Percentiles rank a stretch among this genome's conserved stretches.
phyloP scores from a whole-genome alignment of 331 rosid species.

The Quercus lobata region DNA sequence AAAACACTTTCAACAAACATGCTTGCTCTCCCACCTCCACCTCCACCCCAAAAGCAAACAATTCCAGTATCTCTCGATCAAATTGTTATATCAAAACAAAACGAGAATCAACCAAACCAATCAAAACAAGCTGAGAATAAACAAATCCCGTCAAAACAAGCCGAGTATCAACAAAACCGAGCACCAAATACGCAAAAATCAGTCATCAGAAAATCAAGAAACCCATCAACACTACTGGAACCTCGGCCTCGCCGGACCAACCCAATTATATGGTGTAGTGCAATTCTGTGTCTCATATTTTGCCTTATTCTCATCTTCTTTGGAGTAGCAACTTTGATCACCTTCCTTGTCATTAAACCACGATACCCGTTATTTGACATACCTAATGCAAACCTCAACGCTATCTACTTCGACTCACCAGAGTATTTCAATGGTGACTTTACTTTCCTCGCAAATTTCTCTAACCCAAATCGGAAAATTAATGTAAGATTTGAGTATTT shows the following conservation, averaged over 20 bases:
- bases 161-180: conserved; percentile 3
- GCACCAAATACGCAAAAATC: conserved; percentile 14
- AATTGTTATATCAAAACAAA: conserved; percentile 30
- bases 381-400: conserved; percentile 70
- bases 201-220: conserved; percentile 19
- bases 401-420: conserved; percentile 71
- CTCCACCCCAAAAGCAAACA: conserved; percentile 18
- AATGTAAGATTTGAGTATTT: conserved; percentile 60
- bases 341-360: conserved; percentile 68
- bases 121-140: neutral
- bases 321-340: conserved; percentile 67
- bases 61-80: conserved; percentile 41
- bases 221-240: conserved; percentile 33
- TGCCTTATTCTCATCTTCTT: conserved; percentile 78
- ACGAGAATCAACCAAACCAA: conserved; percentile 16
- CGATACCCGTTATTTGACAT: conserved; percentile 62
- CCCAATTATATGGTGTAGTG: conserved; percentile 73
- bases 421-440: conserved; percentile 82
- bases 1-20: conserved; percentile 26
- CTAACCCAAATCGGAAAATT: conserved; percentile 76
- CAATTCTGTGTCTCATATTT: conserved; percentile 64
- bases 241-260: conserved; percentile 55
- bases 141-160: neutral
- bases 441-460: conserved; percentile 62
- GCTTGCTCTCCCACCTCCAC: conserved; percentile 44